Base-by-base conservation (phyloP, 495 filamentous ascomycete genomes). In the Arthonia radiata region DNA sequence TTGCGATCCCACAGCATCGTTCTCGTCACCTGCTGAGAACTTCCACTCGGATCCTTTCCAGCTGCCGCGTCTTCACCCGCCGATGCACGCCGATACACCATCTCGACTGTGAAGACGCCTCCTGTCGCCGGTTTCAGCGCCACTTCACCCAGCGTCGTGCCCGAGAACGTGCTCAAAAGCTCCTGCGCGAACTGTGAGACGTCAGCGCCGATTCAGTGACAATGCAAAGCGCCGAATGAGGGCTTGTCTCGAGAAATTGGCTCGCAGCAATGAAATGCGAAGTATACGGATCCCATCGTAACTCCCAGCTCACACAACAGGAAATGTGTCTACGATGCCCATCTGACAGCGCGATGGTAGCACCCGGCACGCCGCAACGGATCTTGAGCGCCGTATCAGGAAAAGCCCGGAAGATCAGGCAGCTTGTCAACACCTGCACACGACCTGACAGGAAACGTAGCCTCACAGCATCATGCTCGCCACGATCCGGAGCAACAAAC, bases 81-180 rank as follows among this genome's bases (percentile, higher is more conserved):
- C n/a, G n/a, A n/a, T n/a, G n/a, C n/a, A n/a, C n/a, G n/a, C n/a
- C n/a, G n/a, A n/a, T n/a, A n/a, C n/a, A n/a, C 19, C 19, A 22
- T 7, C 11, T 6, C 11, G 4, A 91, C 63, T 8, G 61, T 56
- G 43, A 97, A 97, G 13, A 73, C 48, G 0, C 86, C 86, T 14
- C 86, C 82, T 0, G 78, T 90, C 11, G 67, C 43, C 0, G 86
- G 86, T 22, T 83, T 61, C 0, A 97, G 66, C n/a, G 86, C 65
- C 9, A 97, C 71, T 47, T 94, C 83, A 24, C 83, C 81, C 0
- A 97, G 58, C 30, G 68, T 57, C 8, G 68, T 81, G 27, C 61
- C 58, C n/a, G n/a, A n/a, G 54, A 97, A 97, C 4, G 86, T 97
- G n/a, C 78, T 86, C 32, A 97, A 70, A 28, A 97, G 76, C 50